phyloP scores from a whole-genome alignment of 345 rosid genomes.

The Moricandia arvensis region DNA sequence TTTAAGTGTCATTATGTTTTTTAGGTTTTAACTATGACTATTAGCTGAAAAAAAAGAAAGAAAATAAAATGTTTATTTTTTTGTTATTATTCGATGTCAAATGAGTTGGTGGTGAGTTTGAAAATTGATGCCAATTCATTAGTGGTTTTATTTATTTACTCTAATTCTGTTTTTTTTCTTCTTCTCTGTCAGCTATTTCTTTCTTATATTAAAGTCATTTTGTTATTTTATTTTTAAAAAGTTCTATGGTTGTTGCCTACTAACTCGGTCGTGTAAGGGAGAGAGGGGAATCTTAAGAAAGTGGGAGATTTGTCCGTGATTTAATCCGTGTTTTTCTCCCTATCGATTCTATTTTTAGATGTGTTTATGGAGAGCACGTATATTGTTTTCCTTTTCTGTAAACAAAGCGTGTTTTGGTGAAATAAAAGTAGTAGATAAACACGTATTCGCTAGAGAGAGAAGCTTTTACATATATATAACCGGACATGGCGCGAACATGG shows the following conservation, averaged over 20 bases:
- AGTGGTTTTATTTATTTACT: slow-evolving; percentile 9
- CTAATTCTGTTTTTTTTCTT: slow-evolving; percentile 12
- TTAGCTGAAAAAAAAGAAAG: background rate
- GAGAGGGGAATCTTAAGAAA: slow-evolving; percentile 8
- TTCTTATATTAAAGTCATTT: background rate
- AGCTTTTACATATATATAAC: background rate
- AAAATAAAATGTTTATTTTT: background rate
- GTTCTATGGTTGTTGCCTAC: slow-evolving; percentile 17
- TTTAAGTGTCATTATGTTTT: slow-evolving; percentile 23
- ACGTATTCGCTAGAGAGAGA: slow-evolving; percentile 20
- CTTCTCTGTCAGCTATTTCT: background rate
- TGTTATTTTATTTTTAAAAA: background rate
- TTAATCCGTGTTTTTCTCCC: slow-evolving; percentile 30
- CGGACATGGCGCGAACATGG: background rate
- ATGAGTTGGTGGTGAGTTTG: slow-evolving; percentile 31
- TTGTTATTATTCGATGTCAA: slow-evolving; percentile 30
- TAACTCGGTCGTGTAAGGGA: slow-evolving; percentile 36
- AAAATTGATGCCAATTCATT: slow-evolving; percentile 24
- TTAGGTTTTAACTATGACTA: slow-evolving; percentile 15
- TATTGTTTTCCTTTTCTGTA: background rate
- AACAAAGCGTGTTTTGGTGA: slow-evolving; percentile 22
- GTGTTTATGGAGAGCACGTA: slow-evolving; percentile 39
- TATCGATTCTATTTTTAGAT: slow-evolving; percentile 20
- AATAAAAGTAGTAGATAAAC: slow-evolving; percentile 4
- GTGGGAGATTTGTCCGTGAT: slow-evolving; percentile 37